phyloP scores from a whole-genome alignment of 1,139 yeast genomes.

The Sugiyamaella paludigena region DNA sequence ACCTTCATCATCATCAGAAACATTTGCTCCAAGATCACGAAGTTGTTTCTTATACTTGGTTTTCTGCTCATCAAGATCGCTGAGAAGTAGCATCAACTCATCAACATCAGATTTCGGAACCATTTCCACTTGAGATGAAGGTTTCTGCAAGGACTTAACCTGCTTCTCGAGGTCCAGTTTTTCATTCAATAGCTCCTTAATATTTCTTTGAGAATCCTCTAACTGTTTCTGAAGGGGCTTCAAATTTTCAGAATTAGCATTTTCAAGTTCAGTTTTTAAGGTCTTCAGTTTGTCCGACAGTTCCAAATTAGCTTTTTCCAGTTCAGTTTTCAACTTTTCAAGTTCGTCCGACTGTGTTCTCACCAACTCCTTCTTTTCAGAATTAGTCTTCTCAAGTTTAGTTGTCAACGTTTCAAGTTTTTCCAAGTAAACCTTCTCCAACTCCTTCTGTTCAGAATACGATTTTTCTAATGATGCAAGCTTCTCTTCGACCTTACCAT shows the following conservation, averaged over 20 bases:
- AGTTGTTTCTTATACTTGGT: constrained; percentile 56
- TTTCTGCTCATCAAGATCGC: constrained; percentile 70
- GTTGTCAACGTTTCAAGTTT: background rate
- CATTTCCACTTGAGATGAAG: constrained; percentile 24
- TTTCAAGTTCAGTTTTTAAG: constrained; percentile 13
- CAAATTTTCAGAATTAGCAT: background rate
- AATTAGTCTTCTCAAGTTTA: constrained; percentile 4
- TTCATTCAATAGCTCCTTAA: background rate
- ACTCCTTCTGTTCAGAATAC: background rate
- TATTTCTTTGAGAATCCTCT: constrained; percentile 12
- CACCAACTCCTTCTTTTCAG: background rate
- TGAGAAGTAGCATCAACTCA: constrained; percentile 69
- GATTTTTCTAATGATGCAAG: background rate
- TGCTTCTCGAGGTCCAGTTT: constrained; percentile 7
- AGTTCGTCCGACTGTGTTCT: constrained; percentile 8
- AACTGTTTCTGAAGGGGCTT: constrained; percentile 22
- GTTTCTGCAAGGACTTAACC: constrained; percentile 12
- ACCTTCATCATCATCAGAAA: constrained; percentile 49
- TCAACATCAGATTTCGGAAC: constrained; percentile 67
- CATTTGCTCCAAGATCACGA: constrained; percentile 45
- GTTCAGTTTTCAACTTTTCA: constrained; percentile 10
- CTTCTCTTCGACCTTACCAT: background rate
- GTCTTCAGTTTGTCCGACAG: constrained; percentile 16
- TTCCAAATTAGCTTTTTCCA: constrained; percentile 11
- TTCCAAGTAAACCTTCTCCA: constrained; percentile 2